Conservation (phyloP, 805 yeast species). For the Candida nanaspora region DNA sequence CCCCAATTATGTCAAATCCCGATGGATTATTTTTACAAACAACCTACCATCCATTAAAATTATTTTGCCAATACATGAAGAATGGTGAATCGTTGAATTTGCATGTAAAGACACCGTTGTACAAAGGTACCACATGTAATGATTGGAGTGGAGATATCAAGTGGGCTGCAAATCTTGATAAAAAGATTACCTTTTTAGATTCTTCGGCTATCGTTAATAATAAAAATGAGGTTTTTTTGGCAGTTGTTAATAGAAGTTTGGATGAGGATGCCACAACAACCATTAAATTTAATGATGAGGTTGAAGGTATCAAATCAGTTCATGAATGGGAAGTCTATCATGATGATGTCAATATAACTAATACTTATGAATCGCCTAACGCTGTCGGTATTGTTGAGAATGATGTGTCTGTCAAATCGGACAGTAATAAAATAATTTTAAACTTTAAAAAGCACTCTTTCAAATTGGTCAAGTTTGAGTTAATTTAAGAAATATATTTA, state of each 20-base stretch:
- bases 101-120: conserved; percentile 22
- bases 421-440: conserved; percentile 6
- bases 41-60: conserved; percentile 20
- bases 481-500: too few relatives aligned
- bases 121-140: conserved; percentile 21
- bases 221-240: conserved; percentile 15
- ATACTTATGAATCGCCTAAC: conserved; percentile 20
- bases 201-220: conserved; percentile 18
- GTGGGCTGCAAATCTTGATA: conserved; percentile 3
- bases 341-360: conserved; percentile 24
- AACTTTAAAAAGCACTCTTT: conserved; percentile 18
- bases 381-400: conserved; percentile 14
- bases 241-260: conserved; percentile 23
- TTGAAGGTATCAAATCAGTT: conserved; percentile 7
- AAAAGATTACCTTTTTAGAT: conserved; percentile 21
- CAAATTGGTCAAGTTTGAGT: conserved; percentile 8
- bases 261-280: conserved; percentile 16
- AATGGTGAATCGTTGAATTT: conserved; percentile 22
- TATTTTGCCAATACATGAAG: conserved; percentile 26
- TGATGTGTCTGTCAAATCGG: conserved; percentile 20
- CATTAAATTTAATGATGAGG: conserved; percentile 11
- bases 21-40: conserved; percentile 23
- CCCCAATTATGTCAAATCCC: conserved; percentile 26
- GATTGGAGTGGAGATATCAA: conserved; percentile 4
- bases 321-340: conserved; percentile 18